These are phyloP conservation scores for Alternaria sp. DNA, from an alignment of 2,329 filamentous ascomycete genomes.

Conservation along the genomic window DNA sequence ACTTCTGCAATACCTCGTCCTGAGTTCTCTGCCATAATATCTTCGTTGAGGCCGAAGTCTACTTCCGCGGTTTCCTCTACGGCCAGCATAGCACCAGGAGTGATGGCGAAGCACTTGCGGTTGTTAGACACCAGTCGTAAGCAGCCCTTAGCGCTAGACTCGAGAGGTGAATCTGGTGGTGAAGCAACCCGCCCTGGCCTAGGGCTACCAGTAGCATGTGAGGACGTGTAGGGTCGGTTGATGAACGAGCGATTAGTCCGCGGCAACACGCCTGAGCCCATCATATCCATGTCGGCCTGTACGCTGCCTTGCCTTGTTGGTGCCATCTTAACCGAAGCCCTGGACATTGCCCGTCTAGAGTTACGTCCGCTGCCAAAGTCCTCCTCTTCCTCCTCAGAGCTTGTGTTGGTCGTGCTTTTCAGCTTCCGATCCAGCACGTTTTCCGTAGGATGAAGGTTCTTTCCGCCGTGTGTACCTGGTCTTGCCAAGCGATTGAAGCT, in stretches of 20 bases:
- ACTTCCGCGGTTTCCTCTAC: slow-evolving; percentile 89
- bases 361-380: slow-evolving; percentile 48
- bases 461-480: slow-evolving; percentile 67
- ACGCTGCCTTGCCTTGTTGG: slow-evolving; percentile 51
- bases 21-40: slow-evolving; percentile 90
- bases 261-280: slow-evolving; percentile 38
- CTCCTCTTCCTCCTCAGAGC: slow-evolving; percentile 47
- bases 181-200: slow-evolving; percentile 41
- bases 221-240: slow-evolving; percentile 44
- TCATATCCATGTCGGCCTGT: slow-evolving; percentile 44
- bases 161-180: slow-evolving; percentile 47
- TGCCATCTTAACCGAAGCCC: slow-evolving; percentile 47
- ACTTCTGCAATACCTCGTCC: slow-evolving; percentile 88
- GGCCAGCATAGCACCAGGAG: slow-evolving; percentile 84
- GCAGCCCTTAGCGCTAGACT: slow-evolving; percentile 34
- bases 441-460: slow-evolving; percentile 90
- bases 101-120: slow-evolving; percentile 63
- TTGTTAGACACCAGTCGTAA: slow-evolving; percentile 63
- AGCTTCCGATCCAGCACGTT: slow-evolving; percentile 76
- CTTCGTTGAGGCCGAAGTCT: slow-evolving; percentile 84
- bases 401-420: slow-evolving; percentile 44
- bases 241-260: slow-evolving; percentile 42
- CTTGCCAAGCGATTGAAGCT: slow-evolving; percentile 75
- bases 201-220: slow-evolving; percentile 45
- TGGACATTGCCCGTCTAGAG: slow-evolving; percentile 48